A percentile compares a stretch with the other conserved stretches of the same genome.
Evolutionary conservation across 176 grass and related monocot species (phyloP).

Genomic region (Olyra latifolia): DNA sequence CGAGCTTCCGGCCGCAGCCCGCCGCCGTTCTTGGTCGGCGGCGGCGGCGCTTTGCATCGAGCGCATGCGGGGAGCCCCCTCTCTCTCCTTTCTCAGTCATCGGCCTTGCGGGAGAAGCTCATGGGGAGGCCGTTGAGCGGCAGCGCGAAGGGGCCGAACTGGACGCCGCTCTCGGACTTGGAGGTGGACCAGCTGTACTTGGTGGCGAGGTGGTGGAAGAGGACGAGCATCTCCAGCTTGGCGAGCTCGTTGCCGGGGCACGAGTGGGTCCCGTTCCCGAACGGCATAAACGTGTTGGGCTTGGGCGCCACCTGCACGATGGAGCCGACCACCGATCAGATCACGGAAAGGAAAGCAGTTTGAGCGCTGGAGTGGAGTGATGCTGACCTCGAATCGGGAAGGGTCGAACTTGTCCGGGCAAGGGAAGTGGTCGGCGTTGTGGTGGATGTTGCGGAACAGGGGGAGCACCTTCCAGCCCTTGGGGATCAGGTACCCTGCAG

Average conservation of each 20-base stretch:
- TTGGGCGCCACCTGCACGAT: constrained; percentile 70
- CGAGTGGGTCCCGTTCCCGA: constrained; percentile 96
- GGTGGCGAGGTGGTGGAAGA: constrained; percentile 94
- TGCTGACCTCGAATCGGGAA: constrained; percentile 85
- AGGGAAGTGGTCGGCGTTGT: constrained; percentile 79
- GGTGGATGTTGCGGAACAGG: constrained; percentile 97
- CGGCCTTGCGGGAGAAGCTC: constrained; percentile 64
- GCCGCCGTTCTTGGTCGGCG: no score
- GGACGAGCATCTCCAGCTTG: constrained; percentile 96
- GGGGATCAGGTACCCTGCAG: constrained; percentile 93
- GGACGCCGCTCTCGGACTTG: constrained; percentile 80
- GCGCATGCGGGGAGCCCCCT: no score
- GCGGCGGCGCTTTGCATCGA: no score
- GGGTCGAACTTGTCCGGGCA: constrained; percentile 95
- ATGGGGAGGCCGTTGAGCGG: constrained; percentile 84
- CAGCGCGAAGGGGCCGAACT: constrained; percentile 84
- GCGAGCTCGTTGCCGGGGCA: constrained; percentile 98
- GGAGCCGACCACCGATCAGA: no score
- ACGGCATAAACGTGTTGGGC: constrained; percentile 96
- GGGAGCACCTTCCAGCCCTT: constrained; percentile 99
- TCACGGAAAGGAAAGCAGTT: neutral
- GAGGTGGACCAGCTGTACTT: constrained; percentile 82
- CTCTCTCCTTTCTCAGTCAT: no score
- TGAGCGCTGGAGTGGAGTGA: neutral
- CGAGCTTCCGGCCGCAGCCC: no score